phyloP scores from a whole-genome alignment of 2,329 filamentous ascomycete genomes.

The Penicillium palitans region DNA sequence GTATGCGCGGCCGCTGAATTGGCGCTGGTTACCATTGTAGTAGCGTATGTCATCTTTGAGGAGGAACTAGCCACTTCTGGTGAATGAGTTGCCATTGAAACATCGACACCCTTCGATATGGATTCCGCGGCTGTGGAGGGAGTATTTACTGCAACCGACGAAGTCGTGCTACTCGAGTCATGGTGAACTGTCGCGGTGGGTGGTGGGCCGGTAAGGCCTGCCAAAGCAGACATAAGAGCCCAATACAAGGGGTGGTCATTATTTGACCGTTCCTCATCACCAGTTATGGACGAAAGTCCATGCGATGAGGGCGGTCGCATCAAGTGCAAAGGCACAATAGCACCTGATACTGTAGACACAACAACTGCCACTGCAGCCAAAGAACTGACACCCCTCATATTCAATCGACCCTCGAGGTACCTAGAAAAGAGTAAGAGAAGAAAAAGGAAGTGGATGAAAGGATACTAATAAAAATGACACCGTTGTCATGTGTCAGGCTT shows the following conservation, averaged over 20 bases:
- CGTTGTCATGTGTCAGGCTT: background rate
- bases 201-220: background rate
- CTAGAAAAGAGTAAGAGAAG: background rate
- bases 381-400: slow-evolving; percentile 20
- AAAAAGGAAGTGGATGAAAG: background rate
- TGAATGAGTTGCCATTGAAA: background rate
- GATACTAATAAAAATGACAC: background rate
- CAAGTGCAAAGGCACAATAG: slow-evolving; percentile 14
- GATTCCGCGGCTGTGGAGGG: background rate
- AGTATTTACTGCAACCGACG: background rate
- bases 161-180: background rate
- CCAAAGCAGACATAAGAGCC: slow-evolving; percentile 3
- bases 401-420: slow-evolving; percentile 11
- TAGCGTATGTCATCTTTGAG: background rate
- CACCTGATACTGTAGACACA: slow-evolving; percentile 14
- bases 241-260: background rate
- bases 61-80: background rate
- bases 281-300: background rate
- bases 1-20: background rate
- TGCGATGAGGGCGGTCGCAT: background rate
- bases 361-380: slow-evolving; percentile 15
- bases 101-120: too few species aligned
- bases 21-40: too few species aligned
- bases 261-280: background rate
- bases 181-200: background rate